Conservation (phyloP, 306 rosid genomes). For the Quercus wislizeni region DNA sequence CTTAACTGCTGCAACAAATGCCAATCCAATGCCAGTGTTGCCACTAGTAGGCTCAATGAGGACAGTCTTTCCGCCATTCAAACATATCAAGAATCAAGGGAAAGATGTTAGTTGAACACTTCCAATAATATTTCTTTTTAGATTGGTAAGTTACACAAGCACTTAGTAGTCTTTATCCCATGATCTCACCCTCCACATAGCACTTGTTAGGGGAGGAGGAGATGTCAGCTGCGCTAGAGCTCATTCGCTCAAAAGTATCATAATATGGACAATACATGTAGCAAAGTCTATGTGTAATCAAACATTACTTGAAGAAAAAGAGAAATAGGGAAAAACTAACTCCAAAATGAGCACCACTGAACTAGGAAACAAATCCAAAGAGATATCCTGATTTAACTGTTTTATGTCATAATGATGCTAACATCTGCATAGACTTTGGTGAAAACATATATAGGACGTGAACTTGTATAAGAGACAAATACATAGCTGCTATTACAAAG, state of each 20-base stretch:
- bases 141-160: too few relatives aligned
- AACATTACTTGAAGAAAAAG: not conserved
- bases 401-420: not conserved
- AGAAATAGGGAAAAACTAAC: not conserved
- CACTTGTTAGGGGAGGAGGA: too few relatives aligned
- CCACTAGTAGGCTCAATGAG: conserved; percentile 82
- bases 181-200: too few relatives aligned
- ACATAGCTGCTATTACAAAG: not conserved
- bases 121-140: too few relatives aligned
- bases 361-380: not conserved
- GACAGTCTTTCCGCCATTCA: conserved; percentile 49
- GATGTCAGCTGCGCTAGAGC: too few relatives aligned
- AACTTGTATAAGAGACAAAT: not conserved
- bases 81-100: conserved; percentile 19
- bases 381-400: not conserved
- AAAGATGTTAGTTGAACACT: conserved; percentile 8
- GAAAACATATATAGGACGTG: not conserved
- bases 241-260: not conserved
- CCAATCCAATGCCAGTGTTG: conserved; percentile 89
- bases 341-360: not conserved
- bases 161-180: too few relatives aligned
- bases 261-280: conserved; percentile 2
- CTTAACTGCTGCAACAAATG: conserved; percentile 65
- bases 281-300: not conserved
- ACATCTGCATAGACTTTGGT: not conserved